Conservation (phyloP, 2,329 filamentous ascomycete species). For the Basipetospora chlamydospora region DNA sequence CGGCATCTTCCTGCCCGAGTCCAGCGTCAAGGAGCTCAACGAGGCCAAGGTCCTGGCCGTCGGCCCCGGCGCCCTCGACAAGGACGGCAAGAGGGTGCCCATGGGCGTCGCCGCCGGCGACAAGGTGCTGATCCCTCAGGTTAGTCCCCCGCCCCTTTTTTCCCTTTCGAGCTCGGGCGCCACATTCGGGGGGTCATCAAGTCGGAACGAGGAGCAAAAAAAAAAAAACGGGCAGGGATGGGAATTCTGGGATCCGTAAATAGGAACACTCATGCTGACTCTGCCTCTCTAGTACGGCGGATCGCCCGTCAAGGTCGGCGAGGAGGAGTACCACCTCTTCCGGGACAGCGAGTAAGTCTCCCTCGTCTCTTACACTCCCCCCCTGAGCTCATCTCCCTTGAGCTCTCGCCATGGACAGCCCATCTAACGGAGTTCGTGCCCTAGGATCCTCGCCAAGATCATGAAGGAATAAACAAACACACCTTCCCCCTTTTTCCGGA, state of each 20-base stretch:
- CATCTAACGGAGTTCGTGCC: neutral
- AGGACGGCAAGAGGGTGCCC: conserved; percentile 73
- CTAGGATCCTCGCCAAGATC: conserved; percentile 94
- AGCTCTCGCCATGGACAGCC: neutral
- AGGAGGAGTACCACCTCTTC: conserved; percentile 93
- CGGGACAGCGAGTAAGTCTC: conserved; percentile 86
- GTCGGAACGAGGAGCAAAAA: too few species aligned
- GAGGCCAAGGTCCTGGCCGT: conserved; percentile 94
- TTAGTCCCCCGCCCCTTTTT: too few species aligned
- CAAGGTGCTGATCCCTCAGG: conserved; percentile 89
- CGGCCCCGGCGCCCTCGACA: conserved; percentile 75
- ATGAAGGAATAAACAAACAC: too few species aligned
- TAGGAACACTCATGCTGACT: too few species aligned
- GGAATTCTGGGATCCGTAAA: too few species aligned
- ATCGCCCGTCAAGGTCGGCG: conserved; percentile 89
- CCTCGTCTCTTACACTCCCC: neutral
- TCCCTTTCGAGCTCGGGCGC: too few species aligned
- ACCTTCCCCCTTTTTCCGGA: too few species aligned
- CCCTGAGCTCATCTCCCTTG: neutral
- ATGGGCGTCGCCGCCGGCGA: conserved; percentile 77
- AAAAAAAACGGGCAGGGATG: too few species aligned
- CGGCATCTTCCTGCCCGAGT: conserved; percentile 96
- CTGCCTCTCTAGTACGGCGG: conserved; percentile 59
- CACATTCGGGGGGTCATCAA: too few species aligned
- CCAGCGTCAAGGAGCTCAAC: conserved; percentile 93